Evolutionary conservation across 2,329 filamentous ascomycete genomes (phyloP).

Genomic region (Paecilomyces sp.): DNA sequence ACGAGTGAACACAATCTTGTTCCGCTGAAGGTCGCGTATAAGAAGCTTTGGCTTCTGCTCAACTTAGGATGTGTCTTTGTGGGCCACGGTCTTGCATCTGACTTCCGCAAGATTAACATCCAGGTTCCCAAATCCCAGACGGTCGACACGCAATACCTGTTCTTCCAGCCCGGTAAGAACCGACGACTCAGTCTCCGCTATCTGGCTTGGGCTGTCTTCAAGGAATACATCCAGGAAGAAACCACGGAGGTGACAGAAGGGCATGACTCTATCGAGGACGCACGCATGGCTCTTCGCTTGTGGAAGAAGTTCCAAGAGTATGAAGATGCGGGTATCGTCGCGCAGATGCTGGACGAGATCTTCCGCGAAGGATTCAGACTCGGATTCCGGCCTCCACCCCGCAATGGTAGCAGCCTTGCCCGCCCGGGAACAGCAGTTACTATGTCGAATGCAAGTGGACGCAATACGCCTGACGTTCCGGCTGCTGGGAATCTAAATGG

Average conservation of each 20-base stretch:
- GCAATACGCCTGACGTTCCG: slow-evolving; percentile 31
- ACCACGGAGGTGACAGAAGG: slow-evolving; percentile 43
- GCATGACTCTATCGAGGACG: slow-evolving; percentile 95
- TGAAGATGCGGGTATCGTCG: slow-evolving; percentile 73
- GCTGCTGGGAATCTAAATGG: slow-evolving; percentile 11
- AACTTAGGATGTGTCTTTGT: slow-evolving; percentile 93
- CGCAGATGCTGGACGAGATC: slow-evolving; percentile 79
- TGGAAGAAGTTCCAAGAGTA: slow-evolving; percentile 90
- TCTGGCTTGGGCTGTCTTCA: slow-evolving; percentile 81
- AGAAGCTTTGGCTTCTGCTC: slow-evolving; percentile 93
- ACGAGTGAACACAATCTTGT: slow-evolving; percentile 77
- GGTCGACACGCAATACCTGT: slow-evolving; percentile 89
- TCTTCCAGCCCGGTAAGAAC: slow-evolving; percentile 71
- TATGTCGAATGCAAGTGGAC: slow-evolving; percentile 30
- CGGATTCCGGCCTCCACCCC: slow-evolving; percentile 50
- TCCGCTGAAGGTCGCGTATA: slow-evolving; percentile 85
- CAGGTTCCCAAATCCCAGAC: slow-evolving; percentile 85
- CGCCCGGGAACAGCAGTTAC: slow-evolving; percentile 33
- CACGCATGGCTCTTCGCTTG: slow-evolving; percentile 78
- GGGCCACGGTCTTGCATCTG: slow-evolving; percentile 86
- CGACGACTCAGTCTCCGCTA: slow-evolving; percentile 90
- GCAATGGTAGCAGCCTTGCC: slow-evolving; percentile 28
- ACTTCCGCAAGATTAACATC: slow-evolving; percentile 98
- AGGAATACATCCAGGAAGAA: slow-evolving; percentile 87
- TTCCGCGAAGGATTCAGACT: slow-evolving; percentile 59